These are phyloP conservation scores for Cutaneotrichosporon sp. DNA, from an alignment of 1,284 basidiomycete species.

Conservation along the genomic window DNA sequence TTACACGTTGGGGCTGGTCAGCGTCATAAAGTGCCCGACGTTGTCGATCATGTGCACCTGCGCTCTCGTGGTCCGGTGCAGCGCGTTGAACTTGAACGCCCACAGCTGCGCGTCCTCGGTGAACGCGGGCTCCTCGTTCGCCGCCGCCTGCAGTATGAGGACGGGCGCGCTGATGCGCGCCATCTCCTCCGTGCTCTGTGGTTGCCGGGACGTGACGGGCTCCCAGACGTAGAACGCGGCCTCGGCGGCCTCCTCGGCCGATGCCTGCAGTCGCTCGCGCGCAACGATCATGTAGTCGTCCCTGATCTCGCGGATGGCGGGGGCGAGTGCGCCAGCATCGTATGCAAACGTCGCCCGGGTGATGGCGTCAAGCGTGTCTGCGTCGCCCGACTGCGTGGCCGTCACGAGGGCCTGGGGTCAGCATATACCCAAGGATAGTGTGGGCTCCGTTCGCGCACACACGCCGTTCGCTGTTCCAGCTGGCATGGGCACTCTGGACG, in stretches of 20 bases:
- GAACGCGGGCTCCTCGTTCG: neutral
- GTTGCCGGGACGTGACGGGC: constrained; percentile 3
- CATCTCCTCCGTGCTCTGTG: constrained; percentile 9
- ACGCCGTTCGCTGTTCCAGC: too few relatives aligned
- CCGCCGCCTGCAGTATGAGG: constrained; percentile 24
- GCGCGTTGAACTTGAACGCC: constrained; percentile 12
- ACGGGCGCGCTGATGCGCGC: constrained; percentile 14
- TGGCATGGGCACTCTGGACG: too few relatives aligned
- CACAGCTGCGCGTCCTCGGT: constrained; percentile 5
- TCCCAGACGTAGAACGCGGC: constrained; percentile 21
- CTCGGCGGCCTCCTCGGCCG: constrained; percentile 8
- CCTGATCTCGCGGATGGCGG: constrained; percentile 25
- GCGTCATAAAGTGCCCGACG: constrained; percentile 26
- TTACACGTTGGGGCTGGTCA: constrained; percentile 29
- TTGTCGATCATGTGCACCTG: constrained; percentile 13
- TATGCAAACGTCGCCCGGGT: constrained; percentile 29
- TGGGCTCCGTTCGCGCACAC: too few relatives aligned
- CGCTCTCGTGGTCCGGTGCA: constrained; percentile 7
- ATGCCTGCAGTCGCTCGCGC: constrained; percentile 15
- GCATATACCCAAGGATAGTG: too few relatives aligned
- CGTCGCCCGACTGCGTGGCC: constrained; percentile 19
- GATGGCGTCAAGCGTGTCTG: constrained; percentile 28
- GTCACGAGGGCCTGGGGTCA: constrained; percentile 21
- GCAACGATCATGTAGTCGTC: constrained; percentile 25
- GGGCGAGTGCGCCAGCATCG: constrained; percentile 16